These are phyloP conservation scores for Globisporangium paddicum DNA, from an alignment of 352 stramenopile genomes.

Conservation along the genomic window DNA sequence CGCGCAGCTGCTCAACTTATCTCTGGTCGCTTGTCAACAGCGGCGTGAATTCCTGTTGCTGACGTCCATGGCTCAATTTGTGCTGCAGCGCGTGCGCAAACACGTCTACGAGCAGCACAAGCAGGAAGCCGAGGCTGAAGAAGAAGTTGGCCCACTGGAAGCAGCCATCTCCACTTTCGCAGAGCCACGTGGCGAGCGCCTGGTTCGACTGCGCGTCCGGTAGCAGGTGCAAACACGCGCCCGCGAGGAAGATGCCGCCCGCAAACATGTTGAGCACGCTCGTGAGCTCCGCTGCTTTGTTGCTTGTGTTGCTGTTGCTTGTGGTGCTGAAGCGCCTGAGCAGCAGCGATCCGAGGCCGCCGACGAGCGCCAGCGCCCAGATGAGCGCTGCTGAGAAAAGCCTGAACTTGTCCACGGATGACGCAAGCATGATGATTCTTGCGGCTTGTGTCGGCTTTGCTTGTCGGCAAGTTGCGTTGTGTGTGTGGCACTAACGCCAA, in stretches of 20 bases:
- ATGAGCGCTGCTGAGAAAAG: slow-evolving; percentile 49
- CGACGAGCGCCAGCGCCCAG: slow-evolving; percentile 47
- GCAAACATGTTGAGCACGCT: slow-evolving; percentile 82
- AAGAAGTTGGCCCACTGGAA: slow-evolving; percentile 82
- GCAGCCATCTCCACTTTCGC: slow-evolving; percentile 37
- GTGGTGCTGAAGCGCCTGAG: slow-evolving; percentile 29
- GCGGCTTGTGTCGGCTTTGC: neutral
- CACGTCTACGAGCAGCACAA: slow-evolving; percentile 73
- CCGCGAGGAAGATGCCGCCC: slow-evolving; percentile 73
- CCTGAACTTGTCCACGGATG: slow-evolving; percentile 56
- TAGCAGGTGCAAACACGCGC: slow-evolving; percentile 76
- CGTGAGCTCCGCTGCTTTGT: neutral
- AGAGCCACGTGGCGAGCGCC: slow-evolving; percentile 43
- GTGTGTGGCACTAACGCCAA: neutral
- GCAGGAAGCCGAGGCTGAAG: slow-evolving; percentile 67
- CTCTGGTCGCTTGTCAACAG: slow-evolving; percentile 20
- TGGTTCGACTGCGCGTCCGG: slow-evolving; percentile 67
- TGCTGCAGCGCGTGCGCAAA: slow-evolving; percentile 58
- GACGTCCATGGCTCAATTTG: slow-evolving; percentile 25
- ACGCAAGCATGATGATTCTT: neutral
- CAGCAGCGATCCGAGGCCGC: slow-evolving; percentile 50
- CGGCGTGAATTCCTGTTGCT: slow-evolving; percentile 24
- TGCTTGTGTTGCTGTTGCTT: slow-evolving; percentile 21
- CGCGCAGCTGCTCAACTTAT: neutral
- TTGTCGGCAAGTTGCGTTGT: too few species aligned